These are phyloP conservation scores for Quercus variabilis DNA, from an alignment of 306 rosid species.

Conservation along the genomic window DNA sequence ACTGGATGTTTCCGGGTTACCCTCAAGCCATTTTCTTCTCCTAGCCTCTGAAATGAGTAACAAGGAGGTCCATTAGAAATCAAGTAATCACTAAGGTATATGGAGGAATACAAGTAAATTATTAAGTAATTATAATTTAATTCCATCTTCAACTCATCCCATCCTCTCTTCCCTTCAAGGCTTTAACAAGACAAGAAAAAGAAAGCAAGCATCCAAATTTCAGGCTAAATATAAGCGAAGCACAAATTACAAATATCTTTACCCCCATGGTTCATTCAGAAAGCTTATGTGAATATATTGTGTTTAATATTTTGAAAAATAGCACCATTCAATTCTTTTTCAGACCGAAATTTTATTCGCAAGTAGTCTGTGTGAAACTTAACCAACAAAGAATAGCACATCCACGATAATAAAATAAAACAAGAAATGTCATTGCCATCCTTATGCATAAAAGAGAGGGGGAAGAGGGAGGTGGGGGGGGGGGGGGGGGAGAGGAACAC, in stretches of 20 bases:
- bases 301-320: neutral
- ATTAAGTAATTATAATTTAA: neutral
- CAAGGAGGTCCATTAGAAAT: conserved; percentile 20
- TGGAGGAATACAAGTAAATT: neutral
- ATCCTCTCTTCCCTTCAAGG: neutral
- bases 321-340: neutral
- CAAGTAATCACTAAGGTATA: conserved; percentile 22
- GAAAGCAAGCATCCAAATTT: neutral
- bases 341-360: neutral
- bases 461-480: too few species aligned
- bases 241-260: neutral
- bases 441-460: too few species aligned
- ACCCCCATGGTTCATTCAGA: neutral
- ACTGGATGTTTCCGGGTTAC: conserved; percentile 76
- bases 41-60: conserved; percentile 69
- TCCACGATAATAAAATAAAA: neutral
- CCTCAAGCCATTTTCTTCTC: conserved; percentile 92
- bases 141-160: neutral
- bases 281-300: neutral
- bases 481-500: too few species aligned
- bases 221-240: neutral
- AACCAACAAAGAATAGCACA: neutral
- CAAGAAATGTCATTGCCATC: neutral
- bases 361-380: neutral
- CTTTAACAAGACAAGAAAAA: neutral